phyloP scores from a whole-genome alignment of 148 eudicot genomes.

The Dianthus caryophyllus region DNA sequence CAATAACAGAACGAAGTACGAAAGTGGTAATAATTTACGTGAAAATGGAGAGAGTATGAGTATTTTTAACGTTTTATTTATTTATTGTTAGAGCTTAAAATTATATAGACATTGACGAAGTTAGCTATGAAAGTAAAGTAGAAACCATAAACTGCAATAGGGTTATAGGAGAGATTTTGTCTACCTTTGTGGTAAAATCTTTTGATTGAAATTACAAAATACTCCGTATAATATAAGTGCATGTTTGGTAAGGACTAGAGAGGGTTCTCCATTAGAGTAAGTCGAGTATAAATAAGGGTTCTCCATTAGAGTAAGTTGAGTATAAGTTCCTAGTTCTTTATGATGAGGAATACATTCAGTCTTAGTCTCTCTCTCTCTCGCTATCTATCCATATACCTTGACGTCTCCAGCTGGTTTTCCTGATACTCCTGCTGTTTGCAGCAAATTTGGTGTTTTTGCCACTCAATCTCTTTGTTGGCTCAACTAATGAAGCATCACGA shows the following conservation, averaged over 20 bases:
- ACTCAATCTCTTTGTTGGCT: slow-evolving; percentile 55
- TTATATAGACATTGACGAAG: slow-evolving; percentile 2
- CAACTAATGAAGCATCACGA: slow-evolving; percentile 54
- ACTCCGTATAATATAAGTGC: too few relatives aligned
- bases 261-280: not conserved
- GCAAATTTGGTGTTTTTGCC: slow-evolving; percentile 80
- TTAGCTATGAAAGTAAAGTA: not conserved
- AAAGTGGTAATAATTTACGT: not conserved
- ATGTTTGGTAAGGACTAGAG: not conserved
- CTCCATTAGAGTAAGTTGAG: not conserved
- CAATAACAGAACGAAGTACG: not conserved
- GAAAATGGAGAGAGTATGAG: not conserved
- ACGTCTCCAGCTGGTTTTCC: not conserved
- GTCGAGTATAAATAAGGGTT: not conserved
- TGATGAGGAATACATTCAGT: not conserved
- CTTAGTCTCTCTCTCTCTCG: not conserved
- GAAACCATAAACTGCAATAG: not conserved
- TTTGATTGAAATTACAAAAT: not conserved
- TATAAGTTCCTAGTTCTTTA: not conserved
- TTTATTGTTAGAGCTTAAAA: not conserved
- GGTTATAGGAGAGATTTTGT: not conserved
- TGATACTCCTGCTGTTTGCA: slow-evolving; percentile 37
- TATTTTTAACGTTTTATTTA: not conserved
- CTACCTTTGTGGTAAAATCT: not conserved
- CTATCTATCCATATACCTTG: not conserved